Base-by-base conservation (phyloP, 768 basidiomycete species). In the Artomyces pyxidatus region DNA sequence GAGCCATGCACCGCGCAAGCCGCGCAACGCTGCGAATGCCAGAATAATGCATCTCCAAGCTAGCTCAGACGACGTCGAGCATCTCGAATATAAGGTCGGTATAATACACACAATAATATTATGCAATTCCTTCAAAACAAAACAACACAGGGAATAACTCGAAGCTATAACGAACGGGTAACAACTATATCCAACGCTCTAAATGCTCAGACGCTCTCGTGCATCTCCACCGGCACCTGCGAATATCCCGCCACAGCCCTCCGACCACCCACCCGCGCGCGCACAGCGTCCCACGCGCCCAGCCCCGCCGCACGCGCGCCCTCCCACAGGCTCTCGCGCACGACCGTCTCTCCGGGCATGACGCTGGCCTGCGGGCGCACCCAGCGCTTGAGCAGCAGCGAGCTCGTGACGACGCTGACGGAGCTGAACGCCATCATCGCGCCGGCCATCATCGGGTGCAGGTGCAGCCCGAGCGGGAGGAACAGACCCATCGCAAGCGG, bases 401-500 rank as follows among this genome's bases (percentile, higher is more conserved):
- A 93, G 51, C 88, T 92, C 23, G 79, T 81, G 14, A 99, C 95
- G 45, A 99, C 96, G 56, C 89, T 93, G 30, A 98, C 95, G 58
- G 86, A 90, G 28, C 90, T 94, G 65, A 92, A 93, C 22, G 96
- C 96, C 96, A 99, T 99, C 23, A 94, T 94, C 3, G 85, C 91
- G n/a, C 91, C 95, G 0, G 96, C 92, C 70, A 93, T 81, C 95
- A 98, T 98, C 8, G 96, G 96, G 58, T 93, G 96, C 63, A 98
- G 81, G 65, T 93, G 90, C 25, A 95, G 56, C 12, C 92, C 92
- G 63, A 91, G 77, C 0, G 96, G 96, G 11, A 98, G 74, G 71
- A 99, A 83, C 41, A 98, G 49, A 22, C 96, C 96, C 96, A 99
- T 99, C 19, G 96, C 96, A 40, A 98, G 80, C 16, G 96, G 96